phyloP scores from a whole-genome alignment of 1,284 basidiomycete genomes.

The Pseudozyma thailandica region DNA sequence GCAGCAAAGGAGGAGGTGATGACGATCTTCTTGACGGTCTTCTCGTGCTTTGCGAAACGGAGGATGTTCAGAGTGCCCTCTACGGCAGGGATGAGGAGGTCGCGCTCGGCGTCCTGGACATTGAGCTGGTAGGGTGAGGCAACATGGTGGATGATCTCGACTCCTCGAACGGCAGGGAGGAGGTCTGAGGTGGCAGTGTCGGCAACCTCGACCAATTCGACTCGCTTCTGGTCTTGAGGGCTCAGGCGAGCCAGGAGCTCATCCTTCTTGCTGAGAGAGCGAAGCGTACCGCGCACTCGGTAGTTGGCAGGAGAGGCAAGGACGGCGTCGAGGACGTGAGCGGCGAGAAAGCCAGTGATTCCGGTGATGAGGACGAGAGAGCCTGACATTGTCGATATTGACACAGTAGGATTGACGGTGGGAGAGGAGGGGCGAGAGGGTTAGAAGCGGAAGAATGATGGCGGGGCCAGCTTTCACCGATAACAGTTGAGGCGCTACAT shows the following conservation, averaged over 20 bases:
- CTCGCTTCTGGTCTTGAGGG: constrained; percentile 35
- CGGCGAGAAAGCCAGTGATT: constrained; percentile 60
- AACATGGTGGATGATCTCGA: constrained; percentile 46
- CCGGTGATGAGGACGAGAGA: constrained; percentile 59
- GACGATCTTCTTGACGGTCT: constrained; percentile 59
- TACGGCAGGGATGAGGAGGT: constrained; percentile 67
- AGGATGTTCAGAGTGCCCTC: constrained; percentile 67
- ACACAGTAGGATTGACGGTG: too few relatives aligned
- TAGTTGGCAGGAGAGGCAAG: constrained; percentile 53
- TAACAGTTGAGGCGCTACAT: too few relatives aligned
- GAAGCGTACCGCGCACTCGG: constrained; percentile 59
- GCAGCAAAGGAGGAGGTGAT: constrained; percentile 65
- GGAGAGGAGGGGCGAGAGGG: too few relatives aligned
- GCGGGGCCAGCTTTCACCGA: too few relatives aligned
- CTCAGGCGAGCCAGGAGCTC: constrained; percentile 47
- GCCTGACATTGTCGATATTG: constrained; percentile 24
- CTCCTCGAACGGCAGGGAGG: constrained; percentile 61
- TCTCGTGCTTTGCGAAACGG: constrained; percentile 55
- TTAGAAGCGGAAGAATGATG: too few relatives aligned
- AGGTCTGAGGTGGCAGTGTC: constrained; percentile 67
- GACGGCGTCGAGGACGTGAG: constrained; percentile 55
- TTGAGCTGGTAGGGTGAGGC: constrained; percentile 62
- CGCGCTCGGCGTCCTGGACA: constrained; percentile 63
- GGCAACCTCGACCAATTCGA: constrained; percentile 62
- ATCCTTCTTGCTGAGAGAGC: constrained; percentile 52